These are phyloP conservation scores for Coemansia sp. DNA, from an alignment of 192 early-diverging fungal species.

Conservation along the genomic window DNA sequence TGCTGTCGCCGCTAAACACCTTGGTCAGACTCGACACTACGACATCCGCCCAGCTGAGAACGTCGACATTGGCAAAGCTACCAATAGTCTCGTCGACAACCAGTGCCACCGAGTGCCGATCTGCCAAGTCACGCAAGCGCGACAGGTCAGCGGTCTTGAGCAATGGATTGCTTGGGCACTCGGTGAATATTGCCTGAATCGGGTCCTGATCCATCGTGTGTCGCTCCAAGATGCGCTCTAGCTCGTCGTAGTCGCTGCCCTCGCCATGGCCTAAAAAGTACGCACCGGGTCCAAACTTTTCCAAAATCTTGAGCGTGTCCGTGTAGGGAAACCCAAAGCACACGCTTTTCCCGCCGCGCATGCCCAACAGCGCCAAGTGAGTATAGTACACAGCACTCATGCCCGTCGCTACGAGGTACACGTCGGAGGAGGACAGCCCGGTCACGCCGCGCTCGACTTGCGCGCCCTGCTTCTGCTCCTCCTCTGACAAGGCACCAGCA, in stretches of 20 bases:
- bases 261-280: slow-evolving; percentile 88
- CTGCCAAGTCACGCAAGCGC: slow-evolving; percentile 74
- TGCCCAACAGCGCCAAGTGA: slow-evolving; percentile 66
- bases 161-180: slow-evolving; percentile 95
- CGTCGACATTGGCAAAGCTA: slow-evolving; percentile 87
- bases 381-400: slow-evolving; percentile 95
- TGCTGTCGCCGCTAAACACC: slow-evolving; percentile 93
- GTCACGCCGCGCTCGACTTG: slow-evolving; percentile 57
- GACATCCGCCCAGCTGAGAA: slow-evolving; percentile 79
- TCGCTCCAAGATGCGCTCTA: slow-evolving; percentile 65
- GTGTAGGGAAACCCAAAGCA: slow-evolving; percentile 97
- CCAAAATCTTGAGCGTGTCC: slow-evolving; percentile 95
- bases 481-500: slow-evolving; percentile 67
- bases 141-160: slow-evolving; percentile 80
- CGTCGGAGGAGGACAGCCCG: slow-evolving; percentile 73
- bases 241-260: slow-evolving; percentile 68
- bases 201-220: slow-evolving; percentile 54
- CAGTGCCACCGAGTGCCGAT: slow-evolving; percentile 74
- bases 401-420: slow-evolving; percentile 86
- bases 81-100: slow-evolving; percentile 96
- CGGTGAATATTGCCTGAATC: slow-evolving; percentile 85
- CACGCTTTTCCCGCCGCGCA: slow-evolving; percentile 66
- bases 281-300: slow-evolving; percentile 92
- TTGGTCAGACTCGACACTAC: slow-evolving; percentile 93
- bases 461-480: slow-evolving; percentile 47